Evolutionary conservation across 257 asterid genomes (phyloP).

Genomic region (Capsicum chinense): DNA sequence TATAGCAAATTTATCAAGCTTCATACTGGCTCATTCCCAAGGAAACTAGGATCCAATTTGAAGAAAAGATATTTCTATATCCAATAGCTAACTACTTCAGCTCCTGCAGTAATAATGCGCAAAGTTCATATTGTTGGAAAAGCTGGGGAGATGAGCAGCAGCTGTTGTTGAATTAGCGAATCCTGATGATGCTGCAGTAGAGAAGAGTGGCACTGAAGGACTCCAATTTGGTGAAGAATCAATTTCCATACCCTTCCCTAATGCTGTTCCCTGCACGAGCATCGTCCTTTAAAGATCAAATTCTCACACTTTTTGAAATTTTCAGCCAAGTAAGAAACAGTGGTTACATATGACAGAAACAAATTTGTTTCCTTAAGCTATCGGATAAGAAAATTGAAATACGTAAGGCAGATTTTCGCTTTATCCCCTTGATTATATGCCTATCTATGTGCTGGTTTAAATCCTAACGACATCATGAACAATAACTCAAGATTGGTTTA

Average conservation of each 20-base stretch:
- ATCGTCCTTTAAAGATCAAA: background rate
- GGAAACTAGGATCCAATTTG: slow-evolving; percentile 12
- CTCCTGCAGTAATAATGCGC: slow-evolving; percentile 47
- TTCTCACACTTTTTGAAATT: background rate
- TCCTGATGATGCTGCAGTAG: slow-evolving; percentile 99
- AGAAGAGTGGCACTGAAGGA: slow-evolving; percentile 54
- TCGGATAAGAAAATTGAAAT: background rate
- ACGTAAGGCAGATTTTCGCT: background rate
- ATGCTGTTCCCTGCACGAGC: slow-evolving; percentile 65
- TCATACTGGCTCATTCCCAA: slow-evolving; percentile 4
- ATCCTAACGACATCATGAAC: background rate
- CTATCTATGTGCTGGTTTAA: background rate
- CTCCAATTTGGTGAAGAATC: slow-evolving; percentile 52
- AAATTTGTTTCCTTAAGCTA: background rate
- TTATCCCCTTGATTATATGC: background rate
- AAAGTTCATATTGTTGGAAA: slow-evolving; percentile 40
- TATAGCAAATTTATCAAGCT: background rate
- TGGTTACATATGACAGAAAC: background rate
- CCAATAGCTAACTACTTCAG: slow-evolving; percentile 41
- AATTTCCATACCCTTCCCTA: slow-evolving; percentile 59
- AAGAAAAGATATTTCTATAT: background rate
- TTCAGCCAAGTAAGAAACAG: background rate
- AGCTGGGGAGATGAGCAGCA: slow-evolving; percentile 46
- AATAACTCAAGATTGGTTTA: background rate
- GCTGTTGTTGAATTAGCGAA: slow-evolving; percentile 72